These are phyloP conservation scores for Diaporthe vaccinii DNA, from an alignment of 2,329 filamentous ascomycete genomes.

Conservation along the genomic window DNA sequence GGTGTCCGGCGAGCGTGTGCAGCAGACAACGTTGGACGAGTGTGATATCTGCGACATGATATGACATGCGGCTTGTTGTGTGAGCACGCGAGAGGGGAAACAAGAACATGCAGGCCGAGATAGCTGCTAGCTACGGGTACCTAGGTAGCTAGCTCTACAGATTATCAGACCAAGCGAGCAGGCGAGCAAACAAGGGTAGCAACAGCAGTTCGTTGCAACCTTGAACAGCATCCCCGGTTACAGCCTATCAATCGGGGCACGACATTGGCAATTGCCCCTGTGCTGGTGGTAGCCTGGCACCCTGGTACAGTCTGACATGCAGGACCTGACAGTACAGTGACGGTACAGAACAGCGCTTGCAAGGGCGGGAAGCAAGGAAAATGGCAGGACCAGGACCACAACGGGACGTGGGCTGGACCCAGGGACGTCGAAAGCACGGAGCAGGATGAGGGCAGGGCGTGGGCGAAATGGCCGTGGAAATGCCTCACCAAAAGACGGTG, in stretches of 20 bases:
- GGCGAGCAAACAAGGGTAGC: conserved; percentile 35
- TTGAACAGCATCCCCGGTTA: conserved; percentile 2
- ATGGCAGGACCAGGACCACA: conserved; percentile 17
- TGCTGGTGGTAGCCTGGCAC: not conserved
- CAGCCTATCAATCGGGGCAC: conserved; percentile 23
- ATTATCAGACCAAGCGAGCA: not conserved
- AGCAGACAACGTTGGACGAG: conserved; percentile 13
- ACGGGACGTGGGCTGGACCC: conserved; percentile 20
- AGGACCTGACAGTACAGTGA: not conserved
- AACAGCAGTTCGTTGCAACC: conserved; percentile 39
- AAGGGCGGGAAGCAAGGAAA: conserved; percentile 6
- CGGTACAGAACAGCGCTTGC: not conserved
- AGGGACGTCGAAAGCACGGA: not conserved
- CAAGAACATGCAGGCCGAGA: not conserved
- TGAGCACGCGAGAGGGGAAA: conserved; percentile 10
- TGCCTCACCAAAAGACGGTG: conserved; percentile 36
- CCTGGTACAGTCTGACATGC: conserved; percentile 21
- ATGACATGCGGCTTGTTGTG: conserved; percentile 9
- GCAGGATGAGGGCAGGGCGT: conserved; percentile 27
- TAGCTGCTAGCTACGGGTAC: not conserved
- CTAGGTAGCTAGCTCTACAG: not conserved
- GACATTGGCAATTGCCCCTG: conserved; percentile 15
- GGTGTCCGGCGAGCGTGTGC: not conserved
- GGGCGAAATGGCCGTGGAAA: not conserved
- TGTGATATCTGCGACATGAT: conserved; percentile 19